phyloP scores from a whole-genome alignment of 2,329 filamentous ascomycete species.

The Epichloe festucae region DNA sequence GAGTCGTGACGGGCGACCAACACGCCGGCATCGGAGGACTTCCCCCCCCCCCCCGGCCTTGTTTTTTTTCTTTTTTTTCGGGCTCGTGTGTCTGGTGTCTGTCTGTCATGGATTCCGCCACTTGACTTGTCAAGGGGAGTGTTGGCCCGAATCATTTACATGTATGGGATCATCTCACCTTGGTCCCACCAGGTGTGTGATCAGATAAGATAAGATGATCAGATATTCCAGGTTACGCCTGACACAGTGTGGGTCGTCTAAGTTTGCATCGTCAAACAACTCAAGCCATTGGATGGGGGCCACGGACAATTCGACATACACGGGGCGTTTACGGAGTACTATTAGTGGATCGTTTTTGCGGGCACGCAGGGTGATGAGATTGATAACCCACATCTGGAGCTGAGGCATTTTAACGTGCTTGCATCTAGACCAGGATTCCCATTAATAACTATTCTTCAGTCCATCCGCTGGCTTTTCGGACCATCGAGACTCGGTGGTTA shows the following conservation, averaged over 20 bases:
- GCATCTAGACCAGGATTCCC: background rate
- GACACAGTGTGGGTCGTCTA: background rate
- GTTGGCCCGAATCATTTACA: background rate
- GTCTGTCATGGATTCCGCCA: background rate
- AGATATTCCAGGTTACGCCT: background rate
- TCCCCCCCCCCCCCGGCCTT: background rate
- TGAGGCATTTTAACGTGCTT: background rate
- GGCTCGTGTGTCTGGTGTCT: background rate
- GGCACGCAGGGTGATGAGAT: background rate
- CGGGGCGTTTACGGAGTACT: background rate
- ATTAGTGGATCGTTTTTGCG: background rate
- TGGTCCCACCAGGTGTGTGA: background rate
- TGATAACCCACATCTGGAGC: background rate
- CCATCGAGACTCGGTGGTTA: no score
- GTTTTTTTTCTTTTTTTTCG: background rate
- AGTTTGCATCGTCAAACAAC: background rate
- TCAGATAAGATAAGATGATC: constrained; percentile 2
- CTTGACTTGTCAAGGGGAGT: no score
- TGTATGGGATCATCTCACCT: background rate
- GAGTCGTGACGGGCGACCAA: background rate
- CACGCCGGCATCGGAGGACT: background rate
- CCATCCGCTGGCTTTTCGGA: no score
- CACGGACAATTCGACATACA: background rate
- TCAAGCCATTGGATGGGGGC: background rate
- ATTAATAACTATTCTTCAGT: background rate